Percentiles rank a stretch among this genome's conserved stretches.
Evolutionary conservation across 805 yeast species (phyloP).

Genomic region (Groenewaldozyma salmanticensis): DNA sequence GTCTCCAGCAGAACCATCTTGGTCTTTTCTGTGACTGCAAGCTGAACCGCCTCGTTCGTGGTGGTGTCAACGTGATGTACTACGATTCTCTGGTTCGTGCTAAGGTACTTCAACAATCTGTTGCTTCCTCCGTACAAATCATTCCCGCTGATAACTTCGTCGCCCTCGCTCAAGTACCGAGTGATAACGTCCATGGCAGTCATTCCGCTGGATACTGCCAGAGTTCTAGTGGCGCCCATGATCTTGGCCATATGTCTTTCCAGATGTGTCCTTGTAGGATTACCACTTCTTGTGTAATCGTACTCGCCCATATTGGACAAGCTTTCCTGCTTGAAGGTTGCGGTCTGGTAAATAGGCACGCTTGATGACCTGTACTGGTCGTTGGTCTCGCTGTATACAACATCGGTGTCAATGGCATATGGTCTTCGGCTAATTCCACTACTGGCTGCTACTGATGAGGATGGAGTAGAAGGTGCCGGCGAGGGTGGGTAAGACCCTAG

Average conservation of each 20-base stretch:
- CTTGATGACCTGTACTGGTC: conserved; percentile 75
- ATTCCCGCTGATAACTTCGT: conserved; percentile 87
- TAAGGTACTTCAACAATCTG: conserved; percentile 65
- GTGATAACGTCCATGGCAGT: conserved; percentile 81
- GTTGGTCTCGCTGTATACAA: conserved; percentile 48
- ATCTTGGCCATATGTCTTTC: conserved; percentile 71
- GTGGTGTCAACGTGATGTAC: conserved; percentile 81
- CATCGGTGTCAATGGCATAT: conserved; percentile 57
- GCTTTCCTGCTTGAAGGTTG: conserved; percentile 83
- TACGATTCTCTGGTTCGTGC: conserved; percentile 51
- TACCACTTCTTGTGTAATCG: conserved; percentile 86
- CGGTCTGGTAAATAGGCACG: conserved; percentile 85
- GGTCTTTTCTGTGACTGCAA: conserved; percentile 48
- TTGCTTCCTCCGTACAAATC: conserved; percentile 94
- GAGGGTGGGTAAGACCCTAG: conserved; percentile 13
- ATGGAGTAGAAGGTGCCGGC: conserved; percentile 22
- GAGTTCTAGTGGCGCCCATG: conserved; percentile 67
- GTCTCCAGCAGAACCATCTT: conserved; percentile 76
- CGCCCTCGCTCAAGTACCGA: conserved; percentile 67
- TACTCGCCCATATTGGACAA: conserved; percentile 69
- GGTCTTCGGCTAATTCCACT: conserved; percentile 22
- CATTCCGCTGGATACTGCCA: conserved; percentile 89
- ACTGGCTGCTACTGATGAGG: no score
- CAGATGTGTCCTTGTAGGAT: conserved; percentile 78
- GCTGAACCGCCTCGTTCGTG: conserved; percentile 47